A percentile compares a stretch with the other conserved stretches of the same genome.
Evolutionary conservation across 208 protist genomes (phyloP).

Genomic region (Endotrypanum monterogeii): DNA sequence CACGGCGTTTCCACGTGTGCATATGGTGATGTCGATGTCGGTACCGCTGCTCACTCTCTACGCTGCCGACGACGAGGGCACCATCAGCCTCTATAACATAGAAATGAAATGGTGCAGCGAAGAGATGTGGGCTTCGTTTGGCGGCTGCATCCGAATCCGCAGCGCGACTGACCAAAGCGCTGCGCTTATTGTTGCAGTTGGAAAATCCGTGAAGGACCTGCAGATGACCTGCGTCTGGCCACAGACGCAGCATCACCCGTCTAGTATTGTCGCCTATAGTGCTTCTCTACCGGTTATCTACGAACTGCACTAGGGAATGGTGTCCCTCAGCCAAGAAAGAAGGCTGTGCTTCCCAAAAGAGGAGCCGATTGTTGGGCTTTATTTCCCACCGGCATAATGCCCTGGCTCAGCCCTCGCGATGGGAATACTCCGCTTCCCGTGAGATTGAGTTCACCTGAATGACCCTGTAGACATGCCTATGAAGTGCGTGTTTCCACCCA

Average conservation of each 20-base stretch:
- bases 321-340: not conserved
- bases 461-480: too few species aligned
- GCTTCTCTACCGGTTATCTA: slow-evolving; percentile 58
- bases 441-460: too few species aligned
- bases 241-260: slow-evolving; percentile 16
- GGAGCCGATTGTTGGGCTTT: not conserved
- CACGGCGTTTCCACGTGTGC: slow-evolving; percentile 30
- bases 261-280: slow-evolving; percentile 50
- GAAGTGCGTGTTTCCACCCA: too few species aligned
- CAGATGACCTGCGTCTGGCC: slow-evolving; percentile 37
- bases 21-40: slow-evolving; percentile 32
- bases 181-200: slow-evolving; percentile 51
- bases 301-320: slow-evolving; percentile 36
- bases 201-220: slow-evolving; percentile 54
- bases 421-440: too few species aligned
- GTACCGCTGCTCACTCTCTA: slow-evolving; percentile 64
- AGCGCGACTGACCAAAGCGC: slow-evolving; percentile 53
- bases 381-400: too few species aligned
- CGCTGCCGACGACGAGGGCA: slow-evolving; percentile 57
- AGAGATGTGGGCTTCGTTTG: slow-evolving; percentile 30
- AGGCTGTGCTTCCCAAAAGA: too few species aligned
- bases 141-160: slow-evolving; percentile 32
- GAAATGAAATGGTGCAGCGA: slow-evolving; percentile 70
- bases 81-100: slow-evolving; percentile 69
- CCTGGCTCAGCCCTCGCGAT: too few species aligned